Evolutionary conservation across 2,329 filamentous ascomycete genomes (phyloP), one percentile per base, ranked within the genome.

Genomic region (Microdochium trichocladiopsis): DNA sequence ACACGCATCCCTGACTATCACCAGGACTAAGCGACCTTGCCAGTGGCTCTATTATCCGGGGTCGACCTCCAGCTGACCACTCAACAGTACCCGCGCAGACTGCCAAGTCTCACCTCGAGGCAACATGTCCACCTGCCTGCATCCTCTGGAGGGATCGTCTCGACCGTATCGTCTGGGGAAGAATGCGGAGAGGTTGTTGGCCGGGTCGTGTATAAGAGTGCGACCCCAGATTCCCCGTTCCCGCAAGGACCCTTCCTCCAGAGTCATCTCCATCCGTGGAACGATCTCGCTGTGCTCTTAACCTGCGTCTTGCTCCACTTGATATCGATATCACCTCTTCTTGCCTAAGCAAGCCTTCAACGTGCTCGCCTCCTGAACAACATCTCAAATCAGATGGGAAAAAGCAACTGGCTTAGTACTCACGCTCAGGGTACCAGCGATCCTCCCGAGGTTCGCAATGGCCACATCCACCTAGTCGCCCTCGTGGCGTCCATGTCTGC

Each of bases 401-500:
- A 45, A 45, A 45, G 41, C 12, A 45, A 22, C 41, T 45, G 41
- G 41, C 18, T 22, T 18, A 52, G 33, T 24, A 52, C 51, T 22
- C 51, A 52, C 36, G 64, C 68, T 47, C 75, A 73, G 65, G 68
- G 64, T 55, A 66, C 65, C 45, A 57, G 59, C 50, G 64, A 67
- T 56, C 64, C 64, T 55, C 63, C 65, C 41, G 64, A 65, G 55
- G 63, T 67, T 53, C 62, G 64, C 41, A 67, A 66, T 55, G 65
- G 63, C 63, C 59, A 60, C 53, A 67, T 67, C 56, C 65, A 67
- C 48, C 51, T 64, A 50, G 61, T 67, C 50, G 65, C 65, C 31
- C 53, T 64, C 21, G 64, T 65, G 49, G 63, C 59, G 23, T 66
- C 62, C 54, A 67, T 67, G 65, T 66, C 65, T 48, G 64, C 64